These are phyloP conservation scores for Entomortierella lignicola DNA, from an alignment of 192 early-diverging fungal species.

Conservation along the genomic window DNA sequence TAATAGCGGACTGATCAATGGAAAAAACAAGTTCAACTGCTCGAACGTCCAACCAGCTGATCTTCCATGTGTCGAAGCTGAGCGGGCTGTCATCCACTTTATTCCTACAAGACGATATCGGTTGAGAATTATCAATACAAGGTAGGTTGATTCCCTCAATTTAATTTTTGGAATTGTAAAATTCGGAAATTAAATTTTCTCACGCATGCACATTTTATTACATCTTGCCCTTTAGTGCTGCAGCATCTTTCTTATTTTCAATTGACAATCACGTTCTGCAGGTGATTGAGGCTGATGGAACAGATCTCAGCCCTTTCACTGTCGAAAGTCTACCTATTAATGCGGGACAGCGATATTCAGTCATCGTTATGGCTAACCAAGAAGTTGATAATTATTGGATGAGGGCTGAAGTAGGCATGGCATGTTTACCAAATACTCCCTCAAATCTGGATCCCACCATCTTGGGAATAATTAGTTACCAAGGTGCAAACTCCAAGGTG, in stretches of 20 bases:
- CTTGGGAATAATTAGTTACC: constrained; percentile 56
- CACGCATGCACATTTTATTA: neutral
- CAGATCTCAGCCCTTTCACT: constrained; percentile 34
- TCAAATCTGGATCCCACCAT: constrained; percentile 44
- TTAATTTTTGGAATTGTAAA: neutral
- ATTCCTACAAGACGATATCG: constrained; percentile 58
- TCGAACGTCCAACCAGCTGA: constrained; percentile 26
- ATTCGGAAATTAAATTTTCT: neutral
- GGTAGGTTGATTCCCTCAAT: constrained; percentile 5
- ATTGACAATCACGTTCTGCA: constrained; percentile 76
- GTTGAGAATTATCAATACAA: constrained; percentile 70
- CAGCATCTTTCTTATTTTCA: constrained; percentile 72
- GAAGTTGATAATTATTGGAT: constrained; percentile 58
- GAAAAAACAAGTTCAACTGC: constrained; percentile 54
- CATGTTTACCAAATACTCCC: constrained; percentile 38
- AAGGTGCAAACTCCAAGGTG: constrained; percentile 45
- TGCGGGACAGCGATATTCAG: constrained; percentile 62
- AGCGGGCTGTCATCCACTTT: constrained; percentile 44
- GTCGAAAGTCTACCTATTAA: constrained; percentile 58
- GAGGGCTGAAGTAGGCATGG: constrained; percentile 53
- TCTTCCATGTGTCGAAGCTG: constrained; percentile 21
- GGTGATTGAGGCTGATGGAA: constrained; percentile 80
- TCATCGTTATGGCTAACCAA: constrained; percentile 60
- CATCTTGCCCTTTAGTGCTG: constrained; percentile 48
- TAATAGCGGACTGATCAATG: constrained; percentile 66